These are phyloP conservation scores for Tricholoma sp. DNA, from an alignment of 768 basidiomycete genomes.

Conservation along the genomic window DNA sequence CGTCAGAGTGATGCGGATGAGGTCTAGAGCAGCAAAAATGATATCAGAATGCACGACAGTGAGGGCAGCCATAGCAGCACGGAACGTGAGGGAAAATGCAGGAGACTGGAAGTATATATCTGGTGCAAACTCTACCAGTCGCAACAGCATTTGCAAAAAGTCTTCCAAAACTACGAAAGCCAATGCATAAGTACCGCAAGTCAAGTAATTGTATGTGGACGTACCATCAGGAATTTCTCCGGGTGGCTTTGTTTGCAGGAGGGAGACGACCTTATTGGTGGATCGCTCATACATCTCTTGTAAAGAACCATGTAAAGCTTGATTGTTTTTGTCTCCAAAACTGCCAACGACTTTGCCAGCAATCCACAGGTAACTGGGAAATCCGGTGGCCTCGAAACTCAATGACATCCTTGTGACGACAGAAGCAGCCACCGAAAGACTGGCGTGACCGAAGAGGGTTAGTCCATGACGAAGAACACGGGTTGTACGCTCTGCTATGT, in stretches of 20 bases:
- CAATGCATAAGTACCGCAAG: neutral
- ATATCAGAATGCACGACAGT: conserved; percentile 81
- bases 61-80: conserved; percentile 70
- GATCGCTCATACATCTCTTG: conserved; percentile 67
- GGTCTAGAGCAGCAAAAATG: conserved; percentile 76
- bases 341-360: conserved; percentile 78
- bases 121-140: conserved; percentile 63
- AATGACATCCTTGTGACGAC: conserved; percentile 72
- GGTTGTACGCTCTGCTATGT: conserved; percentile 78
- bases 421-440: conserved; percentile 62
- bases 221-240: conserved; percentile 84
- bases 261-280: conserved; percentile 61
- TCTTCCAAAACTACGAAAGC: conserved; percentile 79
- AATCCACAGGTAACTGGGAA: conserved; percentile 91
- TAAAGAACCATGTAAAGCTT: conserved; percentile 51
- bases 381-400: conserved; percentile 75
- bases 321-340: conserved; percentile 66
- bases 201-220: conserved; percentile 20
- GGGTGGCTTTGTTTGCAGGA: conserved; percentile 66
- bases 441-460: conserved; percentile 68
- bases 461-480: conserved; percentile 82
- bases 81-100: conserved; percentile 74
- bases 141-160: conserved; percentile 76
- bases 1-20: conserved; percentile 69
- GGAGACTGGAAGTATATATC: conserved; percentile 76